Base-by-base conservation (phyloP, 2,329 filamentous ascomycete genomes). In the Neospermospora avenae region DNA sequence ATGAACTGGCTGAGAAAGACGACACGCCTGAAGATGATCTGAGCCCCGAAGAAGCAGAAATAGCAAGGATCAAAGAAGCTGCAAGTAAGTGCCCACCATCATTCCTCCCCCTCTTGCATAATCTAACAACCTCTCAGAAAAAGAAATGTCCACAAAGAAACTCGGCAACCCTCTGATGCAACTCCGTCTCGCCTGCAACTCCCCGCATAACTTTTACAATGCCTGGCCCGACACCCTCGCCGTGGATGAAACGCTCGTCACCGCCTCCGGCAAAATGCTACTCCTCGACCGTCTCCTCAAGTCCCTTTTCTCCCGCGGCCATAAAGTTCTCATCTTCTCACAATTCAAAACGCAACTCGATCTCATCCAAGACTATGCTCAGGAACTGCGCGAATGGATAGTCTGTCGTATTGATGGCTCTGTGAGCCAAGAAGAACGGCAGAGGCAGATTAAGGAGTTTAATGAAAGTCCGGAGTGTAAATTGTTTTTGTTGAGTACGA, bases 331-430 rank as follows among this genome's bases (percentile, higher is more conserved):
- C 48, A 91, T 99, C 55, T 99, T 99, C 75, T 96, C 91, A 0
- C 95, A 99, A 71, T 99, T 99, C 77, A 96, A 93, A 60, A 96
- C 89, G 0, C 93, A 96, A 65, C 84, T 99, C 0, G 92, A 98
- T 70, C 89, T 99, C 2, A 79, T 99, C 0, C 86, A 96, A 64
- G 89, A 93, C 58, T 99, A 96, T 76, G 91, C 91, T 49, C 78
- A 77, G 3, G 82, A 86, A n/a, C 81, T 98, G 1, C 87, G 91
- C 7, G 77, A 80, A 1, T 97, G 91, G 91, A 83, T 86, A 1
- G 82, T 89, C 24, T 96, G 93, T 70, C 91, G 95, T 5, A 96
- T 99, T 57, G 95, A 98, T 68, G 95, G 95, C 11, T 87, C 84
- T 0, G 90, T 98, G 3, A 81, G 89, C 0, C 93, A 97, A 68